Conservation (phyloP, 2,329 filamentous ascomycete genomes). For the Neofusicoccum laricinum region DNA sequence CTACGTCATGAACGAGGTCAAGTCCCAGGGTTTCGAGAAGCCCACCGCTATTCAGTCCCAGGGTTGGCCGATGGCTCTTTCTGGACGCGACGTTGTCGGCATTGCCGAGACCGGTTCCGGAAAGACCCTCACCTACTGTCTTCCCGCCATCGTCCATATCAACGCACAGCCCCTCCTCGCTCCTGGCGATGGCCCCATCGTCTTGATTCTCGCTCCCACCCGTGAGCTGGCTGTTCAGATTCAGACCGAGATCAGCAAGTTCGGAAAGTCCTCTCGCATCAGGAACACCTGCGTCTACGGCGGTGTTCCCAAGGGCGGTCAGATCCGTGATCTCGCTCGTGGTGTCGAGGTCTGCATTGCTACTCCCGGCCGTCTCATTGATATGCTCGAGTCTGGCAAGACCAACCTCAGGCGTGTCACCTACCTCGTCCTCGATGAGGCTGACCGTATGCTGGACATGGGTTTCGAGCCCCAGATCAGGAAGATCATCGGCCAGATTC, state of each 20-base stretch:
- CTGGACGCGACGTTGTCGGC: conserved; percentile 96
- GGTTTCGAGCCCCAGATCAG: conserved; percentile 99
- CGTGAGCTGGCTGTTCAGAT: conserved; percentile 98
- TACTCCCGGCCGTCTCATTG: conserved; percentile 94
- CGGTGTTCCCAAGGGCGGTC: conserved; percentile 95
- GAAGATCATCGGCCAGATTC: conserved; percentile 97
- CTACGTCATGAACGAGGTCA: conserved; percentile 98
- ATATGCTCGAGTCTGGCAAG: conserved; percentile 97
- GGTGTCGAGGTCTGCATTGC: conserved; percentile 99
- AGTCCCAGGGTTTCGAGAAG: conserved; percentile 90
- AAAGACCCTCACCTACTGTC: conserved; percentile 98
- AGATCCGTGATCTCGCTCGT: conserved; percentile 90
- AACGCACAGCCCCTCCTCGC: conserved; percentile 96
- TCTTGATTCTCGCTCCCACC: conserved; percentile 91
- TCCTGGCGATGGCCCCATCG: conserved; percentile 93
- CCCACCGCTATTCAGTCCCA: conserved; percentile 97
- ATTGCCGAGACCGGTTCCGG: conserved; percentile 98
- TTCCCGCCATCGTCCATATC: conserved; percentile 98
- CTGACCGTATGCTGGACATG: conserved; percentile 99
- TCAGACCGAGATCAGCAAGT: conserved; percentile 97
- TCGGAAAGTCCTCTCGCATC: conserved; percentile 95
- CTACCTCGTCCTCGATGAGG: conserved; percentile 97
- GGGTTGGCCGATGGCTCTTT: conserved; percentile 98
- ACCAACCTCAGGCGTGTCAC: conserved; percentile 97
- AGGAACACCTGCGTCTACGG: conserved; percentile 99